A percentile compares a stretch with the other conserved stretches of the same genome.
Evolutionary conservation across 2,329 filamentous ascomycete species (phyloP).

Genomic region (Venturia effusa): DNA sequence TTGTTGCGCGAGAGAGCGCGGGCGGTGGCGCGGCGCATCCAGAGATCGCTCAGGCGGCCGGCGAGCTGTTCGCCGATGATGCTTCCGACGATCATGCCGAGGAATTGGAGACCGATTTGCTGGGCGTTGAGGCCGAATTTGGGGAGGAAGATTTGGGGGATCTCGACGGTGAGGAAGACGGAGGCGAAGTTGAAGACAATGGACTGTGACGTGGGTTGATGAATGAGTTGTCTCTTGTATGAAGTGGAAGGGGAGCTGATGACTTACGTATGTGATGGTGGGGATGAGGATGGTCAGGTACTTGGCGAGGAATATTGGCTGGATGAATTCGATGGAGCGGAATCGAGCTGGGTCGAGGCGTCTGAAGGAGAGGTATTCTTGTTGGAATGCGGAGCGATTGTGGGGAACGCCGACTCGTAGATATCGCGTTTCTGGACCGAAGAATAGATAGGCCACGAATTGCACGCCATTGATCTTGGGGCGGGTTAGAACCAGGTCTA

Average conservation of each 20-base stretch:
- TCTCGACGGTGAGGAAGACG: constrained; percentile 46
- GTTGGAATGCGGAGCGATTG: constrained; percentile 31
- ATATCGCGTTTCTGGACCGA: constrained; percentile 47
- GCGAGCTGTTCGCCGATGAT: constrained; percentile 49
- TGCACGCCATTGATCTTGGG: constrained; percentile 40
- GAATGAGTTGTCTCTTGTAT: neutral
- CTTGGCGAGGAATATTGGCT: constrained; percentile 36
- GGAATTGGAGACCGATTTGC: constrained; percentile 47
- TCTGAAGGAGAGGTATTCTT: constrained; percentile 29
- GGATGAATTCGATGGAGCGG: constrained; percentile 38
- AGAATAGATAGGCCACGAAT: constrained; percentile 44
- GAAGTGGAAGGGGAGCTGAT: neutral
- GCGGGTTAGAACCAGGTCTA: constrained; percentile 4
- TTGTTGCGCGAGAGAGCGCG: constrained; percentile 24
- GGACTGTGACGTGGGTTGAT: constrained; percentile 18
- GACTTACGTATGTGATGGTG: constrained; percentile 33
- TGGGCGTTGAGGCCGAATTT: constrained; percentile 48
- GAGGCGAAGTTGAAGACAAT: constrained; percentile 47
- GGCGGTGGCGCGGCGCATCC: constrained; percentile 30
- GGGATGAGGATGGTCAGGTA: constrained; percentile 41
- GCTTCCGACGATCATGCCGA: constrained; percentile 46
- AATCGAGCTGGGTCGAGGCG: constrained; percentile 45
- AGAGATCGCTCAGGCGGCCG: constrained; percentile 42
- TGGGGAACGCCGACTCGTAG: constrained; percentile 29
- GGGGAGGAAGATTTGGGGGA: constrained; percentile 45